These are phyloP conservation scores for Echinochloa phyllopogon DNA, from an alignment of 176 grass and related monocot species.

Conservation along the genomic window DNA sequence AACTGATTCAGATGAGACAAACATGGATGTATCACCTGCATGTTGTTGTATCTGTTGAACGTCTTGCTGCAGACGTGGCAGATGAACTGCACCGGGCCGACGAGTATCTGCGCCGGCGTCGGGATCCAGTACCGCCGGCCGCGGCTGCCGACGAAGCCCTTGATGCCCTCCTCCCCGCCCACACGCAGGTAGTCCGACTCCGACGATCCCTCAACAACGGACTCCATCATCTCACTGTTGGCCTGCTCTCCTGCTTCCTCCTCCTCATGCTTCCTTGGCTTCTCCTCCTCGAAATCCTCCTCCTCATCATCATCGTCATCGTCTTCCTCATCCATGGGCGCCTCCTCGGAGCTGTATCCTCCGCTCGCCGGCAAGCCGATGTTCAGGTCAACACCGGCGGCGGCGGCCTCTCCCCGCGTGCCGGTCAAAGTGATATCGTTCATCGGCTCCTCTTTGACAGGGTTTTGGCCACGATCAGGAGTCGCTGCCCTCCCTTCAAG, in stretches of 20 bases:
- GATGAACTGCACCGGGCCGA: conserved; percentile 84
- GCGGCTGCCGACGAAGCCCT: not conserved
- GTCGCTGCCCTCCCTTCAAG: conserved; percentile 46
- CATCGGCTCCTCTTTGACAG: conserved; percentile 46
- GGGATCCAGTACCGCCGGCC: conserved; percentile 79
- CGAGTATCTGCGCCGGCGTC: conserved; percentile 79
- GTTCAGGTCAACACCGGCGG: conserved; percentile 56
- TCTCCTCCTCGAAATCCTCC: not conserved
- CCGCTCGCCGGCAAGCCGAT: conserved; percentile 52
- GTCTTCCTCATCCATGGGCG: conserved; percentile 29
- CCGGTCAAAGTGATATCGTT: not conserved
- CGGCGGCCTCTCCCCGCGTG: not conserved
- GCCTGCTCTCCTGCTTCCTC: conserved; percentile 13
- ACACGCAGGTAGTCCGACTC: not conserved
- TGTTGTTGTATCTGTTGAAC: conserved; percentile 96
- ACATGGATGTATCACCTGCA: conserved; percentile 68
- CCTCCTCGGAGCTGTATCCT: conserved; percentile 34
- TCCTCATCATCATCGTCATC: conserved; percentile 27
- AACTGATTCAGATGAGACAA: not conserved
- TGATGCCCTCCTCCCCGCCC: conserved; percentile 15
- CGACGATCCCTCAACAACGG: conserved; percentile 27
- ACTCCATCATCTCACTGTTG: conserved; percentile 1
- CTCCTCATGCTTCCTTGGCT: conserved; percentile 4
- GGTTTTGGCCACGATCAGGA: not conserved
- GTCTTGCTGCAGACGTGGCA: conserved; percentile 89